Percentiles rank a stretch among this genome's conserved stretches.
These are phyloP conservation scores for Boletus edulis DNA, from an alignment of 768 basidiomycete species.

Conservation along the genomic window DNA sequence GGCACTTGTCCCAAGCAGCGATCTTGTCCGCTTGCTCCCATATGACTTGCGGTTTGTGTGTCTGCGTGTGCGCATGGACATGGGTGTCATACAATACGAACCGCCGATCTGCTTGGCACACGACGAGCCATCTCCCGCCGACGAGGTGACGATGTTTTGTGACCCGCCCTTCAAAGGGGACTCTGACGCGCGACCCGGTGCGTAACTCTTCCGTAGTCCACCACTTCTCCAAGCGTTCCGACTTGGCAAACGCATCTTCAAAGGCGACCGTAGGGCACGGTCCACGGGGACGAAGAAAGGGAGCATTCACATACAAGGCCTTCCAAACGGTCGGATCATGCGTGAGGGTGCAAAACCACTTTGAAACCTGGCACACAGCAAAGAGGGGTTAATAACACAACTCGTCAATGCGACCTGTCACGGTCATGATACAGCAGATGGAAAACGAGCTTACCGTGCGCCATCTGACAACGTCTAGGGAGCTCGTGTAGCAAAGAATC, in stretches of 20 bases:
- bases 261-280: neutral
- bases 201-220: neutral
- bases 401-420: too few species aligned
- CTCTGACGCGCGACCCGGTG: neutral
- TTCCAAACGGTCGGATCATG: neutral
- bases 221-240: neutral
- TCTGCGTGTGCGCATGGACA: neutral
- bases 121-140: conserved; percentile 1
- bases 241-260: neutral
- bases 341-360: neutral
- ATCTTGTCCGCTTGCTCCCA: neutral
- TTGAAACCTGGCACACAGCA: neutral
- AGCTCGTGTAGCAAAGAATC: neutral
- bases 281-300: neutral
- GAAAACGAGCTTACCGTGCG: neutral
- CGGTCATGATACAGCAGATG: neutral
- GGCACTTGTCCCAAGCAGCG: neutral
- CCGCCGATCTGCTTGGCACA: neutral
- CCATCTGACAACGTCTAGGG: neutral
- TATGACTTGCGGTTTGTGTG: neutral
- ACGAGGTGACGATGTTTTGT: neutral
- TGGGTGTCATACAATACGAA: conserved; percentile 1
- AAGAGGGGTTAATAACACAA: too few species aligned
- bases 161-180: neutral
- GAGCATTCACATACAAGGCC: neutral